Conservation (phyloP, 257 asterid genomes). For the Jasminum sambac region DNA sequence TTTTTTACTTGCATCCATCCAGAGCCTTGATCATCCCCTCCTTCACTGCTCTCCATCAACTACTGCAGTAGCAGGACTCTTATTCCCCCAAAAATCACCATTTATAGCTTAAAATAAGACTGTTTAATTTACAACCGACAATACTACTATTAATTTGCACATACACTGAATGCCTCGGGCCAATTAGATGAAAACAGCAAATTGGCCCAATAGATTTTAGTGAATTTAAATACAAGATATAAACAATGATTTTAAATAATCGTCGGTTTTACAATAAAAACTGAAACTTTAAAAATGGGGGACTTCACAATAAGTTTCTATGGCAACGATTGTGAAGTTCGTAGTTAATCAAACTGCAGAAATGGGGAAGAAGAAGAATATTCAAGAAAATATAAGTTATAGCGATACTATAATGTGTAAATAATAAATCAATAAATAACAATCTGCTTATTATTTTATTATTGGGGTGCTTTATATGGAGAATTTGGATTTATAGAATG, state of each 20-base stretch:
- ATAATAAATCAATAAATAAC: not conserved
- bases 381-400: not conserved
- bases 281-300: slow-evolving; percentile 10
- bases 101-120: not conserved
- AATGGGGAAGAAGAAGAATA: not conserved
- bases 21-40: slow-evolving; percentile 82
- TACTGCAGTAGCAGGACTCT: slow-evolving; percentile 12
- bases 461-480: not conserved
- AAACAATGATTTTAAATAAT: slow-evolving; percentile 16
- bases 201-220: slow-evolving; percentile 12
- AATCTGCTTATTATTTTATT: not conserved
- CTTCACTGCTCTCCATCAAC: slow-evolving; percentile 66
- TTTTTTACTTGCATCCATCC: slow-evolving; percentile 99
- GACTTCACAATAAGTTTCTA: slow-evolving; percentile 10
- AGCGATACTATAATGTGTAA: not conserved
- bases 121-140: slow-evolving; percentile 15
- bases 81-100: slow-evolving; percentile 30
- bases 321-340: not conserved
- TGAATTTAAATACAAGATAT: not conserved
- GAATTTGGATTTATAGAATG: slow-evolving; percentile 28
- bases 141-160: slow-evolving; percentile 11
- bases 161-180: slow-evolving; percentile 13
- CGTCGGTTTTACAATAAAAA: slow-evolving; percentile 24
- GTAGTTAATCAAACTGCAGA: slow-evolving; percentile 10
- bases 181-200: slow-evolving; percentile 15